These are phyloP conservation scores for Diutina catenulata DNA, from an alignment of 1,139 yeast genomes.

Conservation along the genomic window DNA sequence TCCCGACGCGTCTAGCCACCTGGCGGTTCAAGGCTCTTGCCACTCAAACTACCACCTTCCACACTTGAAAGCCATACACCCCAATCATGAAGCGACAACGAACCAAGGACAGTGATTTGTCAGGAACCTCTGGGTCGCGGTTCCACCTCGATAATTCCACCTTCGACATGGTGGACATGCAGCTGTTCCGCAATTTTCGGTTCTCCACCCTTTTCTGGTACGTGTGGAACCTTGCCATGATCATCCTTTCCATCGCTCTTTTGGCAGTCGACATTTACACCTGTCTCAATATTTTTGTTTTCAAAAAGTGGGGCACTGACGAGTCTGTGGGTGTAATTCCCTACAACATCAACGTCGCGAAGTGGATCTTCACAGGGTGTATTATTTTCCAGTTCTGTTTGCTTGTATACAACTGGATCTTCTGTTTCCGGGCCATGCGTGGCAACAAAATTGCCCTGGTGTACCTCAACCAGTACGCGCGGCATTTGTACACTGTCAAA, in stretches of 20 bases:
- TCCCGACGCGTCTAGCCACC: too few species aligned
- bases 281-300: constrained; percentile 62
- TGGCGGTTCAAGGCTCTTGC: too few species aligned
- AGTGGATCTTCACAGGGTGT: constrained; percentile 80
- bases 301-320: constrained; percentile 60
- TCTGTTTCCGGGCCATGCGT: constrained; percentile 47
- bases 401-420: constrained; percentile 42
- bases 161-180: constrained; percentile 29
- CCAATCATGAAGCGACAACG: too few species aligned
- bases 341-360: constrained; percentile 43
- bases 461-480: constrained; percentile 58
- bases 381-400: constrained; percentile 62
- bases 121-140: background rate
- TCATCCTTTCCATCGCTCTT: constrained; percentile 44
- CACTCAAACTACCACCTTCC: too few species aligned
- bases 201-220: constrained; percentile 45
- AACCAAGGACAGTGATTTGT: too few species aligned
- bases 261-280: constrained; percentile 72
- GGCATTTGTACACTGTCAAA: constrained; percentile 41
- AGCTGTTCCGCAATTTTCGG: constrained; percentile 41
- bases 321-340: constrained; percentile 33
- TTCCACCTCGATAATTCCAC: constrained; percentile 26
- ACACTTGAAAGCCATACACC: too few species aligned
- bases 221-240: constrained; percentile 35
- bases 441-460: constrained; percentile 60